Base-by-base conservation (phyloP, 352 stramenopile genomes). In the Pythium chondricola region DNA sequence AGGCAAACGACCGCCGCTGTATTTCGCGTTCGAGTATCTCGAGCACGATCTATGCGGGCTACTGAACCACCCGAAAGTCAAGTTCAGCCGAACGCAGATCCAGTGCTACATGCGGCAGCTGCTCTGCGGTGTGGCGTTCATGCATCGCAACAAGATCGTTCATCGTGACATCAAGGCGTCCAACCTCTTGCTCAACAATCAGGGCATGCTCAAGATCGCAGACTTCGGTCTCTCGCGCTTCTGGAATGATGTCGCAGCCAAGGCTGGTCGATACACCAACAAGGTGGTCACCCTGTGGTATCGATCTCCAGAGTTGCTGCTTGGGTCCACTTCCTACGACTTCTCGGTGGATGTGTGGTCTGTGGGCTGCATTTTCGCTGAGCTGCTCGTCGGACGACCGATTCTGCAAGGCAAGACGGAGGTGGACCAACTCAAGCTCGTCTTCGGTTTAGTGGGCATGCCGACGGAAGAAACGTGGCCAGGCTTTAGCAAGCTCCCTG, bases 251-350 rank as follows among this genome's bases (percentile, higher is more conserved):
- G 77, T 88, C 5, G 88, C 87, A 26, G 80, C 80, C 22, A 89
- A 90, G 43, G 81, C 79, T 14, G 82, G 82, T 18, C 63, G 75
- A 17, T 93, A 93, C 46, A 97, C 91, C 17, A 96, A 98, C 69
- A 98, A 98, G 53, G 93, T 98, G 4, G 92, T 97, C 10, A 98
- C 93, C 22, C 64, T 95, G 17, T 98, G 93, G 93, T 98, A 98
- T 61, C 77, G 93, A 22, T 77, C 92, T 1, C 93, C 93, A 0
- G 93, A 98, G 56, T 70, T 98, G 18, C 62, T 98, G 22, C 77
- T 98, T 43, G 89, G 93, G 3, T 95, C 74, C 16, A 97, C 88
- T 3, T 85, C 71, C 6, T 98, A 98, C 58, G 84, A 93, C 51
- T 92, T 80, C 32, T 93, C 73, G 6, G 90, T 98, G 16, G 93